Evolutionary conservation across 2,329 filamentous ascomycete species (phyloP).

Genomic region (Neonectria punicea): DNA sequence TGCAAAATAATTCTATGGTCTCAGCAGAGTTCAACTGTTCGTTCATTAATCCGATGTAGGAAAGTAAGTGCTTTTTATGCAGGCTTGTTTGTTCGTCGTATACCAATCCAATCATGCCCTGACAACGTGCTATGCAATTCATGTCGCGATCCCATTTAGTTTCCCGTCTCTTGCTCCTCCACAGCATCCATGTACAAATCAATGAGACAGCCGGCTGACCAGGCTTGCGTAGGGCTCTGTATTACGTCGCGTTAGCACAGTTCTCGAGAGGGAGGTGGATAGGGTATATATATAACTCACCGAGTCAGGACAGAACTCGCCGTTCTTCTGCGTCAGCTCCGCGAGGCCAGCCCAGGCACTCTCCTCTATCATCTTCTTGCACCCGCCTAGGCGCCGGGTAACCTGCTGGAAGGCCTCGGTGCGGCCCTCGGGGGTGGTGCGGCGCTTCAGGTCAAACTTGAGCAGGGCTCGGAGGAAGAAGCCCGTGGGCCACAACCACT

Average conservation of each 20-base stretch:
- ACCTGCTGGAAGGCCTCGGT: constrained; percentile 96
- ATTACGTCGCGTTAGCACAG: constrained; percentile 22
- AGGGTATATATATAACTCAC: constrained; percentile 60
- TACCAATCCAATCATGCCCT: constrained; percentile 19
- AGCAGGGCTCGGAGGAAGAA: constrained; percentile 94
- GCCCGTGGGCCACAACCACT: constrained; percentile 98
- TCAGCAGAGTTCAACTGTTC: neutral
- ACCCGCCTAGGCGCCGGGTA: constrained; percentile 81
- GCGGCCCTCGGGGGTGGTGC: constrained; percentile 68
- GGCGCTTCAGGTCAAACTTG: constrained; percentile 85
- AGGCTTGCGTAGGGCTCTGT: constrained; percentile 92
- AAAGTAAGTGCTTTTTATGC: neutral
- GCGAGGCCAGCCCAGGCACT: constrained; percentile 91
- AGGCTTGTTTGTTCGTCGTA: neutral
- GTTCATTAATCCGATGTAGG: neutral
- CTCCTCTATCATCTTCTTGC: constrained; percentile 83
- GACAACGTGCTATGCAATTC: constrained; percentile 22
- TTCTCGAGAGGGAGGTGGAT: neutral
- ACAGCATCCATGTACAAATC: constrained; percentile 95
- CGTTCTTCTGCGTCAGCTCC: constrained; percentile 92
- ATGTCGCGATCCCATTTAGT: neutral
- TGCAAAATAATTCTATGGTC: neutral
- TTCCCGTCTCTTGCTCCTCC: constrained; percentile 55
- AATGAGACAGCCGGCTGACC: constrained; percentile 94
- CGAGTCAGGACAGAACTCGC: constrained; percentile 86